Base-by-base conservation (phyloP, 2,329 filamentous ascomycete genomes). In the Beauveria rudraprayagi region DNA sequence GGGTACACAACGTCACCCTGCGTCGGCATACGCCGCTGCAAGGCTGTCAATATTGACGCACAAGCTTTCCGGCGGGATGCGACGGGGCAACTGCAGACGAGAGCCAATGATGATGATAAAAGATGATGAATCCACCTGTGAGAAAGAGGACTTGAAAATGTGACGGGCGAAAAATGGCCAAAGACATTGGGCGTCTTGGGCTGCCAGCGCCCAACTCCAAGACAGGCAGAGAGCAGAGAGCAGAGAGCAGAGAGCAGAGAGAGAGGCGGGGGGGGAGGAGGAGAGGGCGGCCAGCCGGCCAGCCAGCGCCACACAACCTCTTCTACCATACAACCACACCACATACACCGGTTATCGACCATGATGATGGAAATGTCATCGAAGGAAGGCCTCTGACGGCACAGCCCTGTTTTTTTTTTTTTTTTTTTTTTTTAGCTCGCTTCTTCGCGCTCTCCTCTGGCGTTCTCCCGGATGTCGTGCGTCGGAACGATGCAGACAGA, bases 71-170 rank as follows among this genome's bases (percentile, higher is more conserved):
- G 11, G n/a, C 10, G 10, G 30, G 11, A 6, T 37, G 34, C 16
- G 51, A 41, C 14, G 22, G 51, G 53, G 40, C 40, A 46, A 16
- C n/a, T 51, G 65, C 61, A 61, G 52, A 63, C 57, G 40, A 37
- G 48, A 9, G 19, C 19, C 10, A 50, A 59, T 30, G 17, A 7
- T 24, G 44, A 43, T 37, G 30, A 5, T 16, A 30, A 52, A 43
- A 41, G 26, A 30, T 17, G 53, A 14, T n/a, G 11, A 56, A 26
- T 44, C 40, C 53, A 46, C 53, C 53, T 19, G 24, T 22, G 44
- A 26, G 34, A 37, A 50, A 16, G 24, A 34, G 40, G 22, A 5
- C 14, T 14, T 11, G 7, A 10, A 11, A 40, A 14, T n/a, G 16
- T 55, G 40, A 28, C 7, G 6, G 9, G 28, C 6, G 30, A 16